Evolutionary conservation across 164 flowering plant species (phyloP).

Genomic region (Malania oleifera): DNA sequence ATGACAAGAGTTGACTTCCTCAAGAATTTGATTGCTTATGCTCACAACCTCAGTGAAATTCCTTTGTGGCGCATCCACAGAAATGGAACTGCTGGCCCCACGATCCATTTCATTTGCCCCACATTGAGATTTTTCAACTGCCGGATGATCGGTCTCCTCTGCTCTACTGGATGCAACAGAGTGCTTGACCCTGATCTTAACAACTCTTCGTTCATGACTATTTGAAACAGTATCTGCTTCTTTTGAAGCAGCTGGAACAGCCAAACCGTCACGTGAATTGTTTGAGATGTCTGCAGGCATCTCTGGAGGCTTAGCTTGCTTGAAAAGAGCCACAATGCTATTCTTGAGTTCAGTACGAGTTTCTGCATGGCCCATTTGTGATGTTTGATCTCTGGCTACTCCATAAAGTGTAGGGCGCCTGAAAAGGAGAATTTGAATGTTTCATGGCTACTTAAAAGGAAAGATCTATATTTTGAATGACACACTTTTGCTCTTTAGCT

Average conservation of each 20-base stretch:
- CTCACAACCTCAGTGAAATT: slow-evolving; percentile 40
- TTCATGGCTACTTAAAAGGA: neutral
- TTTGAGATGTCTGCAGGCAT: slow-evolving; percentile 18
- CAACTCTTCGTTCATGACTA: slow-evolving; percentile 54
- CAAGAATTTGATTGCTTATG: slow-evolving; percentile 51
- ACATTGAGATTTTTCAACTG: slow-evolving; percentile 46
- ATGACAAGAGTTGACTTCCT: slow-evolving; percentile 81
- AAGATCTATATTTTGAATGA: no score
- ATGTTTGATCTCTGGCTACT: slow-evolving; percentile 57
- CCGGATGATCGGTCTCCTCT: slow-evolving; percentile 41
- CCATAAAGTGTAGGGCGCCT: slow-evolving; percentile 88
- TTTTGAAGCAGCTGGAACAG: slow-evolving; percentile 33
- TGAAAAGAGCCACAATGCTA: slow-evolving; percentile 36
- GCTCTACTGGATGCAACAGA: slow-evolving; percentile 66
- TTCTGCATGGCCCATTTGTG: slow-evolving; percentile 36
- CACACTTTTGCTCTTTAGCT: no score
- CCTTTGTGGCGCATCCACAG: slow-evolving; percentile 83
- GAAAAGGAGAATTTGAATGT: slow-evolving; percentile 18
- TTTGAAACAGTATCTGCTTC: slow-evolving; percentile 58
- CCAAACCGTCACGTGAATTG: slow-evolving; percentile 18
- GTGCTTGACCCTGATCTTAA: slow-evolving; percentile 69
- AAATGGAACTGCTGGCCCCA: slow-evolving; percentile 77
- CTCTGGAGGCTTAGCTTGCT: slow-evolving; percentile 44
- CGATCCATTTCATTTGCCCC: slow-evolving; percentile 41
- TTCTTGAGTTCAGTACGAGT: slow-evolving; percentile 43